A percentile compares a stretch with the other conserved stretches of the same genome.
These are phyloP conservation scores for Annulohypoxylon bovei DNA, from an alignment of 495 filamentous ascomycete species.

Conservation along the genomic window DNA sequence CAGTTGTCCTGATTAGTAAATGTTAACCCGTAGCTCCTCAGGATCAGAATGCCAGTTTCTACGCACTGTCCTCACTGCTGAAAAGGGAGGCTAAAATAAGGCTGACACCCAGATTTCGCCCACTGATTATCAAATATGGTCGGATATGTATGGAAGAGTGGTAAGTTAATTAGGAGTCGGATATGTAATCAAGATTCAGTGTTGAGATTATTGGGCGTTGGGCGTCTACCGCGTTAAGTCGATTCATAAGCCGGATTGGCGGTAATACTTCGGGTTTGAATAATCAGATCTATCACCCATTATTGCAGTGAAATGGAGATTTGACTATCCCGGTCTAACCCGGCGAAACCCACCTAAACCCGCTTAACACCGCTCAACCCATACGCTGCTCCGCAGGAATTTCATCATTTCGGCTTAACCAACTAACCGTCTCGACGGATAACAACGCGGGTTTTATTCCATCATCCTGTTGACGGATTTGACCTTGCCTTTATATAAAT, in stretches of 20 bases:
- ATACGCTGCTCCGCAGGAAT: conserved; percentile 17
- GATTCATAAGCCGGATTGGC: background rate
- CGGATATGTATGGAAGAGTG: background rate
- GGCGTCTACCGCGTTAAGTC: conserved; percentile 10
- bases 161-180: background rate
- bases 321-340: conserved; percentile 35
- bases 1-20: background rate
- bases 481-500: no score
- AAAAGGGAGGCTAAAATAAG: background rate
- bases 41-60: background rate
- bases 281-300: background rate
- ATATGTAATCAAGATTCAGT: background rate
- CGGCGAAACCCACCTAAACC: conserved; percentile 2
- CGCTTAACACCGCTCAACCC: conserved; percentile 6
- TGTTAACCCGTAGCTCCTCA: conserved; percentile 19
- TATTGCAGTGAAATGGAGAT: background rate
- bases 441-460: no score
- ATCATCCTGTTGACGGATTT: no score
- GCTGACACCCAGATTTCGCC: background rate
- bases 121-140: background rate
- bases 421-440: background rate
- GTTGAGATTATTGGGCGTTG: background rate
- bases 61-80: background rate
- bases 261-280: conserved; percentile 26
- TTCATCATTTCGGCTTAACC: background rate